Evolutionary conservation across 805 yeast genomes (phyloP).

Genomic region (Hanseniaspora nectarophila): DNA sequence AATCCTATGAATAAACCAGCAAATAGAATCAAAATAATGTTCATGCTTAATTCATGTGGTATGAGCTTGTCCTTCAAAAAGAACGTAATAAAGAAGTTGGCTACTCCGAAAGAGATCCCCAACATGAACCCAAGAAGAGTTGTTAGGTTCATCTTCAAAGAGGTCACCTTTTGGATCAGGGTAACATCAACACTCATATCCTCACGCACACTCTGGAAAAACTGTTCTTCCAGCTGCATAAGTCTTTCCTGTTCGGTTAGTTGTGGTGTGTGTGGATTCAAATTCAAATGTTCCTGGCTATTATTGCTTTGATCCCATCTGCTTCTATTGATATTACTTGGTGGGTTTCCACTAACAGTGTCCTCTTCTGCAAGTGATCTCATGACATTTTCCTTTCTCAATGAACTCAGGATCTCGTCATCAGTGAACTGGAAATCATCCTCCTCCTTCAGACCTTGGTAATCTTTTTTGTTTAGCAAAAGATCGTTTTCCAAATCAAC

Average conservation of each 20-base stretch:
- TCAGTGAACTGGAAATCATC: conserved; percentile 13
- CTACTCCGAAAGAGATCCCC: conserved; percentile 67
- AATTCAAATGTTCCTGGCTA: neutral
- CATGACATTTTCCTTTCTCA: conserved; percentile 6
- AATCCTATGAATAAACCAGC: conserved; percentile 60
- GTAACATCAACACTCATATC: conserved; percentile 39
- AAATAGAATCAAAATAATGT: conserved; percentile 58
- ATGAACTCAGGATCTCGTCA: conserved; percentile 2
- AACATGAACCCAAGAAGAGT: conserved; percentile 55
- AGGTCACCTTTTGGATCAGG: conserved; percentile 21
- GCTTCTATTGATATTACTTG: neutral
- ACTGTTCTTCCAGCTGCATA: conserved; percentile 60
- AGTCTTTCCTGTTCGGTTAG: conserved; percentile 10
- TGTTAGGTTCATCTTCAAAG: conserved; percentile 47
- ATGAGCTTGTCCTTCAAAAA: conserved; percentile 40
- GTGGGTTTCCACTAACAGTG: neutral
- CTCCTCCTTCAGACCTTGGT: neutral
- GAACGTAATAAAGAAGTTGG: conserved; percentile 49
- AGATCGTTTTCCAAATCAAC: conserved; percentile 8
- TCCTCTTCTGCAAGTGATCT: neutral
- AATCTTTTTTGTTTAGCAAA: neutral
- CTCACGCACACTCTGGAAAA: conserved; percentile 67
- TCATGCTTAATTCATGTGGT: conserved; percentile 50
- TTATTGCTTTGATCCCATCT: neutral
- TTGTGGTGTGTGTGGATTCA: neutral